Evolutionary conservation across 345 rosid genomes (phyloP), one percentile per base, ranked within the genome.

Genomic region (Populus pruinosa): DNA sequence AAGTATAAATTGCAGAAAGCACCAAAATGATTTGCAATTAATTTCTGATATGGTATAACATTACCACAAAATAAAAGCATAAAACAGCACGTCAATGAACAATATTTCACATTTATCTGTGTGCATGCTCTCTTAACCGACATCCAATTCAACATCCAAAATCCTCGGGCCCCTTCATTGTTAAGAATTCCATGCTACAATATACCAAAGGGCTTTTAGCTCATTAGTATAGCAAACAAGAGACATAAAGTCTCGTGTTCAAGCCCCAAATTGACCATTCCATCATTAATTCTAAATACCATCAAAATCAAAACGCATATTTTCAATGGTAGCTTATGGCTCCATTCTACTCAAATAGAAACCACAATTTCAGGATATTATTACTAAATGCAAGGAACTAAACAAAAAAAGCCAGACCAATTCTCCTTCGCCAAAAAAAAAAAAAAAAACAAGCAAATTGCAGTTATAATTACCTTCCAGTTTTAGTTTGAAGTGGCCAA

Each of bases 401-500:
- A 8, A 73, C 35, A 49, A 36, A 39, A 38, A 68, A 68, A 39
- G 11, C 33, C 3, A 16, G 39, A 10, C 14, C 29, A 8, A 36
- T 4, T 21, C 41, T 23, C 20, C 31, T 25, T 31, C 3, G 33
- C 44, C 44, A 17, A 20, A 27, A 27, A 41, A 10, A 33, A 4
- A 33, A 33, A 33, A 4, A 33, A 4, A 33, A 18, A 8, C n/a
- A 44, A 11, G 38, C 16, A 62, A 64, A 25, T 12, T 49, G 21
- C 27, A 41, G 68, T 35, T 41, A 10, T 5, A 64, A 33, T 74
- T 82, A 93, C 98, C 95, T 93, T 70, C 96, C 98, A 68, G 92
- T 87, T 90, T 87, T 91, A 44, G 93, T 84, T 86, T 89, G 91
- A 35, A 96, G 84, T 27, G 96, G 83, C 98, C 97, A 96, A 56